These are phyloP conservation scores for Talaromyces thailandensis DNA, from an alignment of 495 filamentous ascomycete genomes.

Conservation along the genomic window DNA sequence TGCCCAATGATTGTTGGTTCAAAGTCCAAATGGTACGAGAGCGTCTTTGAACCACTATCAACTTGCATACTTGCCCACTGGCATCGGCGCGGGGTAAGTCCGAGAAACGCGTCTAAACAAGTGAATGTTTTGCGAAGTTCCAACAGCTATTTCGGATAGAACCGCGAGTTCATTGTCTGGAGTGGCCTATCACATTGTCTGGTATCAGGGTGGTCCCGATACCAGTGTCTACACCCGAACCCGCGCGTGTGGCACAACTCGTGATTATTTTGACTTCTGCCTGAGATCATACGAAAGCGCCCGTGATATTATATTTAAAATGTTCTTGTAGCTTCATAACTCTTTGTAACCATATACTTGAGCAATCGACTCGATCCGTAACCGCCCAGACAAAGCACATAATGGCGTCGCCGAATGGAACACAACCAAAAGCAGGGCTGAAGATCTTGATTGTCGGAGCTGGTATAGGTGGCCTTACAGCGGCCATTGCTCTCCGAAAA, in stretches of 20 bases:
- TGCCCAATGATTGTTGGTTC: too few relatives aligned
- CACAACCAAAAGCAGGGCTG: neutral
- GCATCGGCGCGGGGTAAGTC: neutral
- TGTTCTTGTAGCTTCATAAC: neutral
- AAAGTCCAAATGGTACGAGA: too few relatives aligned
- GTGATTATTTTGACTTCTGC: neutral
- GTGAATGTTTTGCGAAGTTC: neutral
- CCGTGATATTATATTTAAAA: neutral
- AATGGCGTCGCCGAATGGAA: neutral
- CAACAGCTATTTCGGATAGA: neutral
- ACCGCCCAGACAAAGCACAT: neutral
- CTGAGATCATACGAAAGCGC: neutral
- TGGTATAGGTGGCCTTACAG: conserved; percentile 43
- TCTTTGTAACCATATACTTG: neutral
- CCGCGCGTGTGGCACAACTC: neutral
- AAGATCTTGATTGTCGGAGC: conserved; percentile 43
- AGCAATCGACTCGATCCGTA: neutral
- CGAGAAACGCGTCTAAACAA: neutral
- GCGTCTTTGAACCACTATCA: neutral
- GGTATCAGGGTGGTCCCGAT: neutral
- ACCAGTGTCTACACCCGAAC: neutral
- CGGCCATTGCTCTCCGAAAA: conserved; percentile 41
- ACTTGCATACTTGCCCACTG: too few relatives aligned
- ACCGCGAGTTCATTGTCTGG: neutral
- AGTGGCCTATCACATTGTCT: neutral